Percentiles rank a stretch among this genome's conserved stretches.
phyloP scores from a whole-genome alignment of 2,329 filamentous ascomycete genomes.

The Beauveria asiatica region DNA sequence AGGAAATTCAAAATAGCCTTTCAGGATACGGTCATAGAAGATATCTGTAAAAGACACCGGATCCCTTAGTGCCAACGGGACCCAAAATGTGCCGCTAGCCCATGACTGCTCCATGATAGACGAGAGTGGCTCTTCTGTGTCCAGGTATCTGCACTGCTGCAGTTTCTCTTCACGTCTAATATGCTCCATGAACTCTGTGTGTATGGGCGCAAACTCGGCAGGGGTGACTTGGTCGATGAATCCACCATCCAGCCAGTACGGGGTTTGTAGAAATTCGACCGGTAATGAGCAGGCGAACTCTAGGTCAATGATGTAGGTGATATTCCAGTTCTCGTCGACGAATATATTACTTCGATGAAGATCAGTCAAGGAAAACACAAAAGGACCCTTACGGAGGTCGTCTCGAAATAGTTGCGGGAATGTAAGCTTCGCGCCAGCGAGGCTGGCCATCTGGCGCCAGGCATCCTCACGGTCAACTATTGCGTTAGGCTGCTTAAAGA shows the following conservation, averaged over 20 bases:
- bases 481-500: slow-evolving; percentile 5
- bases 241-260: slow-evolving; percentile 28
- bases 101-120: not conserved
- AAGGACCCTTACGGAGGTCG: slow-evolving; percentile 22
- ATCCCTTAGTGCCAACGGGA: not conserved
- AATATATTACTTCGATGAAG: slow-evolving; percentile 32
- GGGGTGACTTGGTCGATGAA: slow-evolving; percentile 6
- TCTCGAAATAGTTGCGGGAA: slow-evolving; percentile 7
- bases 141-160: not conserved
- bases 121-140: not conserved
- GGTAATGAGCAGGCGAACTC: slow-evolving; percentile 24
- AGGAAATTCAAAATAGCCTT: not conserved
- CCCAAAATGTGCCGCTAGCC: not conserved
- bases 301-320: slow-evolving; percentile 25
- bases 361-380: slow-evolving; percentile 27
- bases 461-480: not conserved
- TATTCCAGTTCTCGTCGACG: slow-evolving; percentile 26
- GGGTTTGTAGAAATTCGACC: slow-evolving; percentile 17
- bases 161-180: slow-evolving; percentile 6
- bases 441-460: slow-evolving; percentile 19
- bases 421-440: slow-evolving; percentile 19
- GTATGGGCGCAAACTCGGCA: slow-evolving; percentile 1
- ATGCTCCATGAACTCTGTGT: slow-evolving; percentile 9
- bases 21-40: not conserved
- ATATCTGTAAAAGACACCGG: not conserved